Evolutionary conservation across 2,329 filamentous ascomycete species (phyloP).

Genomic region (Penicillium freii): DNA sequence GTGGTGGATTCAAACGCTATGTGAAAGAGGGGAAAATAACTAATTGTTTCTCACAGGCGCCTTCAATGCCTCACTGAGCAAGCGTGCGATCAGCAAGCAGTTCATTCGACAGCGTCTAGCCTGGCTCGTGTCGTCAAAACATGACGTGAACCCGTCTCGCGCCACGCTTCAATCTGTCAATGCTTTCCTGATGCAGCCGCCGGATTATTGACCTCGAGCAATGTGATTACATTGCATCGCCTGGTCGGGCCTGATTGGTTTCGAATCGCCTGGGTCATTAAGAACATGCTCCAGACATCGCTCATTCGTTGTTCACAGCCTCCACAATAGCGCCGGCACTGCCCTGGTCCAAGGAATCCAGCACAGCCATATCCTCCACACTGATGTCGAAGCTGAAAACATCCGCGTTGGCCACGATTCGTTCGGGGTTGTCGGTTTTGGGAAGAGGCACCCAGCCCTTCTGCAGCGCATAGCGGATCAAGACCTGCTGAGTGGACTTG

Average conservation of each 20-base stretch:
- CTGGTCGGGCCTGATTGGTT: slow-evolving; percentile 9
- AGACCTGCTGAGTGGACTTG: slow-evolving; percentile 71
- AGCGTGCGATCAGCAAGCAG: slow-evolving; percentile 62
- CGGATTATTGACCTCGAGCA: slow-evolving; percentile 30
- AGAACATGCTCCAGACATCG: slow-evolving; percentile 1
- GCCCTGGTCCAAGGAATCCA: slow-evolving; percentile 54
- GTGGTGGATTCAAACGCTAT: slow-evolving; percentile 18
- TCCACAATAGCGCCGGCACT: slow-evolving; percentile 49
- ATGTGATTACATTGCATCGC: slow-evolving; percentile 5
- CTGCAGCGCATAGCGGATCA: slow-evolving; percentile 79
- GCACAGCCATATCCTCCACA: slow-evolving; percentile 55
- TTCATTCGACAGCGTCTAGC: slow-evolving; percentile 74
- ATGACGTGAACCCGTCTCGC: slow-evolving; percentile 78
- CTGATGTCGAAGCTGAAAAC: slow-evolving; percentile 61
- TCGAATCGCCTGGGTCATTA: slow-evolving; percentile 6
- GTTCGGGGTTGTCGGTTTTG: slow-evolving; percentile 67
- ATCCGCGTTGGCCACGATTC: slow-evolving; percentile 65
- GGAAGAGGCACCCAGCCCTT: slow-evolving; percentile 71
- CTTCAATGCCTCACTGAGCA: slow-evolving; percentile 29
- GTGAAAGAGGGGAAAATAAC: slow-evolving; percentile 19
- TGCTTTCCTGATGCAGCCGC: slow-evolving; percentile 70
- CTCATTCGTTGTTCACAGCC: slow-evolving; percentile 46
- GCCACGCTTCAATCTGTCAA: slow-evolving; percentile 89
- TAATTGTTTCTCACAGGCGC: slow-evolving; percentile 27
- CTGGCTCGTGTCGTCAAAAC: slow-evolving; percentile 76